Evolutionary conservation across 306 rosid species (phyloP).

Genomic region (Quercus parvula): DNA sequence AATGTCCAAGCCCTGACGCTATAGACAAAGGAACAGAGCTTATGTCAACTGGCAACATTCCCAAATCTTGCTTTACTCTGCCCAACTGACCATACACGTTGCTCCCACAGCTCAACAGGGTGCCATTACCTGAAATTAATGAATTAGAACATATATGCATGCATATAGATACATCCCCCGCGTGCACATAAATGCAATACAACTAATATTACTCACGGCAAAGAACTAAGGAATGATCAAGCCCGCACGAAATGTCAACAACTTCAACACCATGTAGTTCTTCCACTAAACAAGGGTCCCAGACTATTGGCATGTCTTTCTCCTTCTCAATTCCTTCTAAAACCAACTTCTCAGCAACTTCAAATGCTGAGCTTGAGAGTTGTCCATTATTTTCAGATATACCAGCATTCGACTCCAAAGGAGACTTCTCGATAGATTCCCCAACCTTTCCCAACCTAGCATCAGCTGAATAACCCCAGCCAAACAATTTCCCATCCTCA

Average conservation of each 20-base stretch:
- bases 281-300: constrained; percentile 78
- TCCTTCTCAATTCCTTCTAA: constrained; percentile 67
- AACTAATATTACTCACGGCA: constrained; percentile 51
- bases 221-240: constrained; percentile 85
- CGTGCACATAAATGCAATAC: constrained; percentile 11
- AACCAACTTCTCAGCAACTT: constrained; percentile 69
- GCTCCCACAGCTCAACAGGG: constrained; percentile 81
- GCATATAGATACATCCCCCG: neutral
- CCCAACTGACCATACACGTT: constrained; percentile 79
- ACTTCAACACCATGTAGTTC: constrained; percentile 55
- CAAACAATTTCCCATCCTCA: constrained; percentile 79
- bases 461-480: constrained; percentile 92
- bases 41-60: constrained; percentile 67
- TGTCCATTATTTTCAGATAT: constrained; percentile 10
- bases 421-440: constrained; percentile 48
- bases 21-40: constrained; percentile 42
- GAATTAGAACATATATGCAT: constrained; percentile 1
- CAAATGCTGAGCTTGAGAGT: constrained; percentile 36
- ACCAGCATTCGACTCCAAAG: constrained; percentile 32
- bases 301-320: constrained; percentile 70
- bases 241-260: constrained; percentile 79
- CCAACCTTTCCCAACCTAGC: constrained; percentile 74
- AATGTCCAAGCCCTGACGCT: constrained; percentile 91
- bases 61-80: constrained; percentile 54
- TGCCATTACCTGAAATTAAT: constrained; percentile 56